These are phyloP conservation scores for Rhypophila decipiens DNA, from an alignment of 495 filamentous ascomycete species.

Conservation along the genomic window DNA sequence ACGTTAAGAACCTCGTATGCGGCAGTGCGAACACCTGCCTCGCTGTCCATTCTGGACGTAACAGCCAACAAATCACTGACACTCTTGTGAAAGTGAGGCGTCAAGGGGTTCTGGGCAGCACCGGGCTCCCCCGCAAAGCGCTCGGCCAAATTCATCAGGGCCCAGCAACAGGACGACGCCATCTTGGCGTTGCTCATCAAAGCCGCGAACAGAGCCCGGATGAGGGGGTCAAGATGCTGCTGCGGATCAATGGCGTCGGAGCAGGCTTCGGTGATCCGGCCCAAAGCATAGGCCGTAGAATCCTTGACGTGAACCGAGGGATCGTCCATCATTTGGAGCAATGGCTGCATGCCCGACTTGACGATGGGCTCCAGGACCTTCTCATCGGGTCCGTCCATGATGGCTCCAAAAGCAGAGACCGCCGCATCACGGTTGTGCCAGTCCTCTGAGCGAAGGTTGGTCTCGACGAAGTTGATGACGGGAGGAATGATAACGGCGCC, in stretches of 20 bases:
- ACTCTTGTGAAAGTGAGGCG: conserved; percentile 88
- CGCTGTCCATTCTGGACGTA: conserved; percentile 76
- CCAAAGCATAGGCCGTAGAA: conserved; percentile 94
- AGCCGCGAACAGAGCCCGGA: conserved; percentile 83
- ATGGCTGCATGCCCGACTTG: conserved; percentile 84
- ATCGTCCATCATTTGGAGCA: conserved; percentile 96
- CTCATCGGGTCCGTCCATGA: conserved; percentile 96
- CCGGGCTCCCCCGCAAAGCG: conserved; percentile 80
- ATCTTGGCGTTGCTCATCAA: conserved; percentile 91
- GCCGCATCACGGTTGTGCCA: conserved; percentile 93
- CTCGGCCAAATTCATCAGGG: conserved; percentile 96
- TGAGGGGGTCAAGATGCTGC: conserved; percentile 73
- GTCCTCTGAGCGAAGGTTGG: conserved; percentile 79
- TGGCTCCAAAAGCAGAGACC: conserved; percentile 95
- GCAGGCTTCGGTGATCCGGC: conserved; percentile 87
- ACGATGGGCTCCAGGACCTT: conserved; percentile 82
- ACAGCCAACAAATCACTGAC: conserved; percentile 76
- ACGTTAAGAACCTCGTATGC: conserved; percentile 97
- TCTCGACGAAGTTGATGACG: conserved; percentile 84
- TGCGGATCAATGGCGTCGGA: conserved; percentile 80
- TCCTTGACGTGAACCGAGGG: conserved; percentile 82
- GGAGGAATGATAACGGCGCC: conserved; percentile 71
- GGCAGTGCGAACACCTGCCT: conserved; percentile 90
- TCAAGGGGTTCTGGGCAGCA: conserved; percentile 72
- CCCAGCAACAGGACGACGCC: conserved; percentile 97